Evolutionary conservation across 1,284 basidiomycete species (phyloP).

Genomic region (Pterula multifida): DNA sequence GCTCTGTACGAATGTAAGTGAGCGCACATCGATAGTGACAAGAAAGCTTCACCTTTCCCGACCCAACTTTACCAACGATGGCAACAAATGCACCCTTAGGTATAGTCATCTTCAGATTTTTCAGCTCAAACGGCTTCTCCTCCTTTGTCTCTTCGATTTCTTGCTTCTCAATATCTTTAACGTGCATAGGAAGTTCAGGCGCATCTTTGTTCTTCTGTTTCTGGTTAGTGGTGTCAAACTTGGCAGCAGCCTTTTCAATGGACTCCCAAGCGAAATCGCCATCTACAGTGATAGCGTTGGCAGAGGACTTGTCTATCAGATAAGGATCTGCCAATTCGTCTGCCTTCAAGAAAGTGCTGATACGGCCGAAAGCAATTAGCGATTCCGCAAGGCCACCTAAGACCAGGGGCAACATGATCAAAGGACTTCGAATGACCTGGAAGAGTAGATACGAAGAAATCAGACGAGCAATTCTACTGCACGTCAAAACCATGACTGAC

Average conservation of each 20-base stretch:
- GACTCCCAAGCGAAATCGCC: slow-evolving; percentile 66
- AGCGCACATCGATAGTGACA: neutral
- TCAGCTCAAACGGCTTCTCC: slow-evolving; percentile 43
- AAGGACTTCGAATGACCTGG: slow-evolving; percentile 44
- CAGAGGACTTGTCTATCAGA: slow-evolving; percentile 21
- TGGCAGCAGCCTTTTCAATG: slow-evolving; percentile 20
- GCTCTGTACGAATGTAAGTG: slow-evolving; percentile 14
- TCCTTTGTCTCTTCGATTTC: slow-evolving; percentile 11
- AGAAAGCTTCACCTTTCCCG: slow-evolving; percentile 46
- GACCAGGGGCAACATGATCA: slow-evolving; percentile 40
- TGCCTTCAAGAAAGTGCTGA: slow-evolving; percentile 46
- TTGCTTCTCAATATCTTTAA: slow-evolving; percentile 9
- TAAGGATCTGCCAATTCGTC: slow-evolving; percentile 46
- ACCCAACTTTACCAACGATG: slow-evolving; percentile 66
- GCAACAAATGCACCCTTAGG: slow-evolving; percentile 55
- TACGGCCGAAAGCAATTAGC: slow-evolving; percentile 48
- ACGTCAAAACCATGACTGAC: slow-evolving; percentile 27
- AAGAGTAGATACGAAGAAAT: neutral
- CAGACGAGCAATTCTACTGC: too few relatives aligned
- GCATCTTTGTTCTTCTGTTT: slow-evolving; percentile 13
- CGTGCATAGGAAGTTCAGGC: slow-evolving; percentile 14
- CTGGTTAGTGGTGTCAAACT: slow-evolving; percentile 10
- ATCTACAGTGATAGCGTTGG: slow-evolving; percentile 41
- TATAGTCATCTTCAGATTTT: slow-evolving; percentile 41
- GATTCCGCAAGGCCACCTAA: slow-evolving; percentile 43